Evolutionary conservation across 202 grass and related monocot genomes (phyloP), one percentile per base, ranked within the genome.

Genomic region (Musa balbisiana): DNA sequence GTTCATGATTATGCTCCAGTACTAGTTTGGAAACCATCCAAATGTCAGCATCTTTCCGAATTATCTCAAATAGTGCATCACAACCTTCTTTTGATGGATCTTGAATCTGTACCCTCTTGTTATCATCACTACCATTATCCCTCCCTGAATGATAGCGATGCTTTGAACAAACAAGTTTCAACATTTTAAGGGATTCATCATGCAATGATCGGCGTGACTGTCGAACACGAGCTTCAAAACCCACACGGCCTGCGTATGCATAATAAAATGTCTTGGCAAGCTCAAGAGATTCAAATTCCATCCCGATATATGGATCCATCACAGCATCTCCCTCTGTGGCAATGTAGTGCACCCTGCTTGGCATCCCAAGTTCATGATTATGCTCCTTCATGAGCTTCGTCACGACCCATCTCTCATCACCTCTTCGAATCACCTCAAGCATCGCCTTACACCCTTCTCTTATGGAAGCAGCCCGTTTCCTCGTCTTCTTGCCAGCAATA

Each of bases 331-430:
- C 81, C 53, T 94, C 87, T 21, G 86, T 97, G 51, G 87, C 90
- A 24, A 97, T 91, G 73, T 97, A 94, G 56, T 98, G 91, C 56
- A 98, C 95, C 62, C 83, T 88, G 72, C 95, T 84, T 17, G 85
- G 86, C 81, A 98, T 72, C 62, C 87, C 95, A 51, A 94, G 85
- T 51, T 94, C 91, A 52, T 98, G 95, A 73, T 80, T 94, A 80
- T 98, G 95, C 80, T 98, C 95, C 83, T 93, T 98, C 66, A 94
- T 83, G 73, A 98, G 88, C 77, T 98, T 98, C 24, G 91, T 98
- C 66, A 83, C 87, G 21, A 94, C 80, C 95, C 95, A 98, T 86
- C 87, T 98, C 74, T 80, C 88, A 62, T 91, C 84, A 0, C 87
- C 80, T 76, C 89, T 88, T 49, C 91, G 81, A 59, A 89, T 89